Evolutionary conservation across 139 green algal species (phyloP).

Genomic region (Micractinium conductrix): DNA sequence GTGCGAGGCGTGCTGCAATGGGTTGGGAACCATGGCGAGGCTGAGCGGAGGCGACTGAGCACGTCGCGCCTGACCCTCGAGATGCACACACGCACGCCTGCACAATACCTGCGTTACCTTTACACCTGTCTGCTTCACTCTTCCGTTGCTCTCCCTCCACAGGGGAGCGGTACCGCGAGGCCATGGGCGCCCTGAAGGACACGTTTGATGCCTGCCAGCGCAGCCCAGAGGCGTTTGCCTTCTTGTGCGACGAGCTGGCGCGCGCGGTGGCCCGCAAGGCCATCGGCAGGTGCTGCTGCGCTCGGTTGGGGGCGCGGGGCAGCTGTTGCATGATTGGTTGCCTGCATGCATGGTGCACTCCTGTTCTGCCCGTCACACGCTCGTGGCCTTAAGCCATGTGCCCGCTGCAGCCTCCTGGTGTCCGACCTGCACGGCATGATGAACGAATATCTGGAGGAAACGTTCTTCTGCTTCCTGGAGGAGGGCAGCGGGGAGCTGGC

Average conservation of each 20-base stretch:
- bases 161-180: conserved; percentile 44
- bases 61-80: background rate
- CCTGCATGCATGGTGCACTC: too few species aligned
- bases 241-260: conserved; percentile 50
- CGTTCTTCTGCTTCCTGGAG: conserved; percentile 25
- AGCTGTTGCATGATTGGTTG: background rate
- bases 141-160: background rate
- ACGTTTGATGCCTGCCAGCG: conserved; percentile 29
- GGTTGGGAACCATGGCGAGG: background rate
- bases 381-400: too few species aligned
- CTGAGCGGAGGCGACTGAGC: background rate
- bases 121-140: background rate
- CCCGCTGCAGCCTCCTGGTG: conserved; percentile 3
- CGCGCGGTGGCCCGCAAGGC: conserved; percentile 4
- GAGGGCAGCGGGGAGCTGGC: background rate
- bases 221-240: conserved; percentile 46
- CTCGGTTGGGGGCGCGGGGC: background rate
- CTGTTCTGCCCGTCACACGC: too few species aligned
- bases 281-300: conserved; percentile 1
- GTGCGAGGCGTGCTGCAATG: background rate
- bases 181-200: conserved; percentile 30
- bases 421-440: conserved; percentile 12
- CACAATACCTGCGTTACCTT: background rate
- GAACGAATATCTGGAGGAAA: conserved; percentile 12
- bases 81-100: background rate